A percentile compares a stretch with the other conserved stretches of the same genome.
These are phyloP conservation scores for Aspergillus novofumigatus DNA, from an alignment of 2,329 filamentous ascomycete species.

Conservation along the genomic window DNA sequence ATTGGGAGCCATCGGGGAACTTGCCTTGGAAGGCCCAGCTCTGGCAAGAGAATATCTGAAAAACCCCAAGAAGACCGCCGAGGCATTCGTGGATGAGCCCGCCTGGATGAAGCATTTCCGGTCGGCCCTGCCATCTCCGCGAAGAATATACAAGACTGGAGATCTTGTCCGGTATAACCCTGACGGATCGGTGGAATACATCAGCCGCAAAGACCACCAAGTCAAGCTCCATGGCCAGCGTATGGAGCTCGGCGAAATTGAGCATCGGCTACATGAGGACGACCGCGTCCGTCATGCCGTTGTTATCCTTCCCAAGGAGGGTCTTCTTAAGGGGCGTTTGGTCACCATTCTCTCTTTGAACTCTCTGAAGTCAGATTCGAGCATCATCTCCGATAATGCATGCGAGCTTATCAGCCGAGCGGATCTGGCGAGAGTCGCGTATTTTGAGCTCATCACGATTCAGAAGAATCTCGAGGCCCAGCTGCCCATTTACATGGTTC, in stretches of 20 bases:
- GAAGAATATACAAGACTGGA: conserved; percentile 26
- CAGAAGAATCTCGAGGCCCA: conserved; percentile 40
- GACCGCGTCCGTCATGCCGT: conserved; percentile 36
- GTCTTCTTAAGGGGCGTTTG: conserved; percentile 42
- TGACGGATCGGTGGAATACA: conserved; percentile 18
- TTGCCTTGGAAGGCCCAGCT: conserved; percentile 35
- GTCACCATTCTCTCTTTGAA: conserved; percentile 42
- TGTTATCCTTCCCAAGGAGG: conserved; percentile 42
- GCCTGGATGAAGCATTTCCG: conserved; percentile 18
- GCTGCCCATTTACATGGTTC: conserved; percentile 45
- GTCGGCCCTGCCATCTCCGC: conserved; percentile 3
- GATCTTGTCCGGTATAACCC: conserved; percentile 20
- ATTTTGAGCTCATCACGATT: conserved; percentile 27
- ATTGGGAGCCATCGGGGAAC: conserved; percentile 32
- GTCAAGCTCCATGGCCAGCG: conserved; percentile 64
- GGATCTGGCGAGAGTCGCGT: conserved; percentile 18
- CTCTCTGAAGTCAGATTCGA: conserved; percentile 18
- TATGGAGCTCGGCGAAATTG: conserved; percentile 56
- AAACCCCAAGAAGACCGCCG: conserved; percentile 28
- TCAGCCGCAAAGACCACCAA: conserved; percentile 59
- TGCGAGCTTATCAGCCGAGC: conserved; percentile 30
- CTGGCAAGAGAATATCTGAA: conserved; percentile 40
- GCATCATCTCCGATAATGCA: conserved; percentile 24
- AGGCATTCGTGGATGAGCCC: conserved; percentile 24
- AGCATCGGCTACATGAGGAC: conserved; percentile 33